Evolutionary conservation across 2,329 filamentous ascomycete species (phyloP).

Genomic region (Ilyonectria sp.): DNA sequence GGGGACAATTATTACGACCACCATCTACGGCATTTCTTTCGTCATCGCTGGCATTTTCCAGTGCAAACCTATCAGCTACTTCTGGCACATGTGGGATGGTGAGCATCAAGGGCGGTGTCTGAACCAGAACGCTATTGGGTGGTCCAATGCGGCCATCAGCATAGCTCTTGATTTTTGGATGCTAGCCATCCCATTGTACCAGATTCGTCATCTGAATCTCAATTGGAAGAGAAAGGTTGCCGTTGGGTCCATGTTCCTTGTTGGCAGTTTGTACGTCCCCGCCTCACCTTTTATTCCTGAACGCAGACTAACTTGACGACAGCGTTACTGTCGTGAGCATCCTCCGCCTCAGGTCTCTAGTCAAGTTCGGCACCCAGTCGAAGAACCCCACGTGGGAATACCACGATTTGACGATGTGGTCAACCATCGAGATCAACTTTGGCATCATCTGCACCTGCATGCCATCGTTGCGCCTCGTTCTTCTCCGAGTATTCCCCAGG

Average conservation of each 20-base stretch:
- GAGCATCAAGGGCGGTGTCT: conserved; percentile 19
- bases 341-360: neutral
- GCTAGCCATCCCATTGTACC: neutral
- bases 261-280: neutral
- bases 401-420: neutral
- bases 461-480: neutral
- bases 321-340: conserved; percentile 6
- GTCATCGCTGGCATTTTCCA: conserved; percentile 8
- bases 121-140: conserved; percentile 15
- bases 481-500: conserved; percentile 18
- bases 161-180: conserved; percentile 13
- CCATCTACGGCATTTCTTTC: neutral
- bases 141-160: conserved; percentile 25
- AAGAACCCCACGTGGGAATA: neutral
- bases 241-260: neutral
- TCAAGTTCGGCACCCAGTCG: neutral
- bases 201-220: neutral
- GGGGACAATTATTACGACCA: conserved; percentile 2
- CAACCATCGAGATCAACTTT: neutral
- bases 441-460: conserved; percentile 6
- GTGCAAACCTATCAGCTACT: conserved; percentile 25
- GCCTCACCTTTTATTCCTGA: neutral
- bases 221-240: neutral
- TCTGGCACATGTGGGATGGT: conserved; percentile 24
- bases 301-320: neutral